These are phyloP conservation scores for Coelastrella sp. DNA, from an alignment of 139 green algal genomes.

Conservation along the genomic window DNA sequence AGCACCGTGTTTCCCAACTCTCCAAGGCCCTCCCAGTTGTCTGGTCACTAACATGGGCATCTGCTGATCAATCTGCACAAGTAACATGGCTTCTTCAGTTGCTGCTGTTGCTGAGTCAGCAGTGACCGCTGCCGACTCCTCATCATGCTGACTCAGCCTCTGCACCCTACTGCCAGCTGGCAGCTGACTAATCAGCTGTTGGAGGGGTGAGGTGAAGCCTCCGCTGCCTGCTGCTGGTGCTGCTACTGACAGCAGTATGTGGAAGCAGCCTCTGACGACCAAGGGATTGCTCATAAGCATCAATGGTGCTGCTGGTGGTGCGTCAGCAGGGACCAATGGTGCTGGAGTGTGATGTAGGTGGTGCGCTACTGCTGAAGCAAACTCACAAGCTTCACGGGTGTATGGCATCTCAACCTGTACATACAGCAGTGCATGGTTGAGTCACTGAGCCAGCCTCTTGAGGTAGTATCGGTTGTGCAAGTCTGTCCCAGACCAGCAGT, in stretches of 20 bases:
- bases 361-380: not conserved
- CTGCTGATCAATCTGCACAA: not conserved
- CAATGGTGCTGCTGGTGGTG: not conserved
- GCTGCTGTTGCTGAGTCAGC: not conserved
- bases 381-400: not conserved
- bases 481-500: no score
- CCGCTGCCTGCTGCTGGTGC: not conserved
- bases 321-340: no score
- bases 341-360: not conserved
- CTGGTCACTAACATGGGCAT: not conserved
- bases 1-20: not conserved
- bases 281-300: not conserved
- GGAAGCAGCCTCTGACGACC: slow-evolving; percentile 17
- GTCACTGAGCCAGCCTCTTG: no score
- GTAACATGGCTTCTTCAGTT: not conserved
- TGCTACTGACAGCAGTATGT: slow-evolving; percentile 11
- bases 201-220: not conserved
- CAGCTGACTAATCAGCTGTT: not conserved
- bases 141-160: not conserved
- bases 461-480: no score
- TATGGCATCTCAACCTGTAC: not conserved
- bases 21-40: not conserved
- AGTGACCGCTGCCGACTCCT: not conserved
- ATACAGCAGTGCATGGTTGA: not conserved
- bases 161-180: not conserved